Conservation (phyloP, 352 stramenopile genomes). For the Pythium scleroteichum region DNA sequence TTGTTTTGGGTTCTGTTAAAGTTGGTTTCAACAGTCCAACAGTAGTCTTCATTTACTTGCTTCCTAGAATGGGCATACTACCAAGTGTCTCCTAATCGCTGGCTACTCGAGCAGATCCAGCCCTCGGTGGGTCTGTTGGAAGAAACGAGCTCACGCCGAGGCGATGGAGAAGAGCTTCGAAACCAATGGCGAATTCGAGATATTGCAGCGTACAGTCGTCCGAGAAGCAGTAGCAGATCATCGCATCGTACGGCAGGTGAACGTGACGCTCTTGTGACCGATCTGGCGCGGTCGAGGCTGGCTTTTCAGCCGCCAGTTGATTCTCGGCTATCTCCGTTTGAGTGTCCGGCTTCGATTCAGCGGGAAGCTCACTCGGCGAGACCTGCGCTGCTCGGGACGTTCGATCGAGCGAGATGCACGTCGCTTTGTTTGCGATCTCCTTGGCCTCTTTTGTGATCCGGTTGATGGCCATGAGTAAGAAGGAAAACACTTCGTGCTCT, state of each 20-base stretch:
- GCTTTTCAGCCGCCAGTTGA: background rate
- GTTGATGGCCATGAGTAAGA: slow-evolving; percentile 73
- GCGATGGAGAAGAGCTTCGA: slow-evolving; percentile 79
- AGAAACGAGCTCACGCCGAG: slow-evolving; percentile 69
- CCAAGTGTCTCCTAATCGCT: too few species aligned
- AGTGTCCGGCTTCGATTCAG: background rate
- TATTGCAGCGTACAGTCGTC: slow-evolving; percentile 58
- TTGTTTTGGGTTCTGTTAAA: background rate
- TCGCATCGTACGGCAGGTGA: slow-evolving; percentile 71
- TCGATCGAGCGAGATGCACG: slow-evolving; percentile 46
- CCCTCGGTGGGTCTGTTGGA: background rate
- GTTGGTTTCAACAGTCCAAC: too few species aligned
- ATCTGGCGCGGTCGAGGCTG: background rate
- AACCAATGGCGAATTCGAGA: slow-evolving; percentile 86
- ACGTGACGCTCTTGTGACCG: slow-evolving; percentile 59
- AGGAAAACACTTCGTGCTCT: slow-evolving; percentile 57
- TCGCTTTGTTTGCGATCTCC: slow-evolving; percentile 57
- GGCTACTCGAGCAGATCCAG: background rate
- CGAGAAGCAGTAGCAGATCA: slow-evolving; percentile 86
- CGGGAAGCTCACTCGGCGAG: background rate
- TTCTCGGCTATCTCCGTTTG: background rate
- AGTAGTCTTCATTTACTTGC: too few species aligned
- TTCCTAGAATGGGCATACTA: too few species aligned
- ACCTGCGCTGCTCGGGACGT: background rate
- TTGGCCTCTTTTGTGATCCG: slow-evolving; percentile 64